A percentile compares a stretch with the other conserved stretches of the same genome.
Conservation (phyloP, 805 yeast species). For the Torulaspora maleeae region DNA sequence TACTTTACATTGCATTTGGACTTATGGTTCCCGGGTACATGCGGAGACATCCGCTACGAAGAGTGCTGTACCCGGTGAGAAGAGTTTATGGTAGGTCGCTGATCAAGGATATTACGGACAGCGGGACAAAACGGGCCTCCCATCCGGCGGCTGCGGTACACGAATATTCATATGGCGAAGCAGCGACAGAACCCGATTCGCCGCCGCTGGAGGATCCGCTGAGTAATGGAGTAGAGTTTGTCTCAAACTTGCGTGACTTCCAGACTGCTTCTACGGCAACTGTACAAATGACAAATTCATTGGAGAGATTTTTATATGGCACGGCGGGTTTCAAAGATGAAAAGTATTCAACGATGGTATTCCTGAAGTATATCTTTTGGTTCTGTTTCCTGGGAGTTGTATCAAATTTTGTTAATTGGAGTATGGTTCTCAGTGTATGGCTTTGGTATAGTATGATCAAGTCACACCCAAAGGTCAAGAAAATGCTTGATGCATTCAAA, state of each 20-base stretch:
- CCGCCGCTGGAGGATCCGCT: slow-evolving; percentile 28
- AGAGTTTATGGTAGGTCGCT: slow-evolving; percentile 51
- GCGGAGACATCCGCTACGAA: slow-evolving; percentile 58
- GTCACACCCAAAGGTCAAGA: slow-evolving; percentile 56
- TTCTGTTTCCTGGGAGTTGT: slow-evolving; percentile 42
- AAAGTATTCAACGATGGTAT: slow-evolving; percentile 56
- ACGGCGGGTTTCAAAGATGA: slow-evolving; percentile 72
- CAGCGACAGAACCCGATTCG: slow-evolving; percentile 7
- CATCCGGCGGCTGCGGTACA: slow-evolving; percentile 9
- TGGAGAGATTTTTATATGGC: slow-evolving; percentile 54
- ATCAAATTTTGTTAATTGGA: slow-evolving; percentile 61
- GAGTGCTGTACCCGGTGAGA: slow-evolving; percentile 40
- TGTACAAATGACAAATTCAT: slow-evolving; percentile 45
- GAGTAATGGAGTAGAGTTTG: slow-evolving; percentile 39
- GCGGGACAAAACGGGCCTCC: slow-evolving; percentile 20
- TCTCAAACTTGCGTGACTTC: slow-evolving; percentile 64
- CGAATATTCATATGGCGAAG: slow-evolving; percentile 9
- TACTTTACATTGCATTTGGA: slow-evolving; percentile 49
- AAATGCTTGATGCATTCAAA: slow-evolving; percentile 30
- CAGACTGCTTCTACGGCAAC: slow-evolving; percentile 60
- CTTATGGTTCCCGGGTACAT: slow-evolving; percentile 68
- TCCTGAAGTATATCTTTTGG: slow-evolving; percentile 39
- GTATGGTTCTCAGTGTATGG: slow-evolving; percentile 46
- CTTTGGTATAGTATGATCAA: slow-evolving; percentile 54
- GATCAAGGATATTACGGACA: slow-evolving; percentile 36